phyloP scores from a whole-genome alignment of 257 asterid species.

The Jaltomata sinuosa region DNA sequence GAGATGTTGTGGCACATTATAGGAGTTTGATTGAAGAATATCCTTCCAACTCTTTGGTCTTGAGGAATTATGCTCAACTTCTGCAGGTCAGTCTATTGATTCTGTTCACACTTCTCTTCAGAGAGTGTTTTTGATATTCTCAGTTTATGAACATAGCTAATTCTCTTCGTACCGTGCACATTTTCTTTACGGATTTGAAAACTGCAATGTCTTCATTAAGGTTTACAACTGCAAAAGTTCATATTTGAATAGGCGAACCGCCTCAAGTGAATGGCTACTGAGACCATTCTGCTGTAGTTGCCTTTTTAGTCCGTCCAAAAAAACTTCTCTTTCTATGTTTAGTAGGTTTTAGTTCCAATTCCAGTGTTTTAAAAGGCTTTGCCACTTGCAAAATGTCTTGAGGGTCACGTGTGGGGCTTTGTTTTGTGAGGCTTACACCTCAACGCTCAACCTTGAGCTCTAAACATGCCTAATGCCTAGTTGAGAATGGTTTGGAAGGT shows the following conservation, averaged over 20 bases:
- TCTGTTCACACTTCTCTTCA: not conserved
- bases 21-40: constrained; percentile 22
- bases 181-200: not conserved
- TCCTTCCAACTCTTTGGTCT: constrained; percentile 48
- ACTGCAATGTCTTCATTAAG: not conserved
- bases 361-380: no score
- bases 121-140: not conserved
- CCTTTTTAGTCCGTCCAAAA: no score
- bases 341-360: no score
- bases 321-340: no score
- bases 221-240: not conserved
- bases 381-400: no score
- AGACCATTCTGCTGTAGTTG: no score
- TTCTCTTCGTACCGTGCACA: not conserved
- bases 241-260: not conserved
- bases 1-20: constrained; percentile 27
- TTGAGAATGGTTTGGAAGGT: no score
- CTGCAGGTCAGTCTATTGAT: constrained; percentile 41
- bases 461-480: no score
- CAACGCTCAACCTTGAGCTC: no score
- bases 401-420: no score
- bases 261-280: not conserved
- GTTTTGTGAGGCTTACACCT: no score
- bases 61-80: constrained; percentile 56
- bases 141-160: not conserved